Evolutionary conservation across 441 rosid genomes (phyloP).

Genomic region (Sinapis alba): DNA sequence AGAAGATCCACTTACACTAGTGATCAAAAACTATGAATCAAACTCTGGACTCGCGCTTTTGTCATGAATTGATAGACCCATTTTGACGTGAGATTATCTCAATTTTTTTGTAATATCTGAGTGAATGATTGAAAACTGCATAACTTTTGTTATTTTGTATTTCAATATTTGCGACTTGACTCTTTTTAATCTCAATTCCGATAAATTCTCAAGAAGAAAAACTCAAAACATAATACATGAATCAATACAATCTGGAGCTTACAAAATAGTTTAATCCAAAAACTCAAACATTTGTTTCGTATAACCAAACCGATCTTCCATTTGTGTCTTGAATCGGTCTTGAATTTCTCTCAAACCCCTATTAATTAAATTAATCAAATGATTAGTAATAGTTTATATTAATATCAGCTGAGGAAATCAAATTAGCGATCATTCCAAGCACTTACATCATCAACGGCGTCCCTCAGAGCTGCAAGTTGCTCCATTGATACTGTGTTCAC

Average conservation of each 20-base stretch:
- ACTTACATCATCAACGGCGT: slow-evolving; percentile 62
- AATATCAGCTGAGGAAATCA: not conserved
- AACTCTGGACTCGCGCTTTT: not conserved
- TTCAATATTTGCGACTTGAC: not conserved
- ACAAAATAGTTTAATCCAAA: not conserved
- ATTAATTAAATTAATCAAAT: not conserved
- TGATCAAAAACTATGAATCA: not conserved
- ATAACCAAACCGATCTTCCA: slow-evolving; percentile 47
- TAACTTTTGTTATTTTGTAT: not conserved
- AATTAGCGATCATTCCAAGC: not conserved
- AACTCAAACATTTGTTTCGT: slow-evolving; percentile 32
- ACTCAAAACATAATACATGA: not conserved
- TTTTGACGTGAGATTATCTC: not conserved
- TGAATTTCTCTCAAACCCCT: slow-evolving; percentile 62
- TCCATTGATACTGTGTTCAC: slow-evolving; percentile 60
- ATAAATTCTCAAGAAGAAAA: not conserved
- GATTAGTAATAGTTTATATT: not conserved
- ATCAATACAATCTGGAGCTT: not conserved
- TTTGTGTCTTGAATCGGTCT: slow-evolving; percentile 52
- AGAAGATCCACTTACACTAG: not conserved
- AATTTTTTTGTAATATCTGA: not conserved
- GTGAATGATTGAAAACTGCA: not conserved
- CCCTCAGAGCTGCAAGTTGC: slow-evolving; percentile 50
- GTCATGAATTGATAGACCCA: not conserved
- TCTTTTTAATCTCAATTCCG: not conserved